Conservation (phyloP, 768 basidiomycete species). For the Panaeolus papilionaceus region DNA sequence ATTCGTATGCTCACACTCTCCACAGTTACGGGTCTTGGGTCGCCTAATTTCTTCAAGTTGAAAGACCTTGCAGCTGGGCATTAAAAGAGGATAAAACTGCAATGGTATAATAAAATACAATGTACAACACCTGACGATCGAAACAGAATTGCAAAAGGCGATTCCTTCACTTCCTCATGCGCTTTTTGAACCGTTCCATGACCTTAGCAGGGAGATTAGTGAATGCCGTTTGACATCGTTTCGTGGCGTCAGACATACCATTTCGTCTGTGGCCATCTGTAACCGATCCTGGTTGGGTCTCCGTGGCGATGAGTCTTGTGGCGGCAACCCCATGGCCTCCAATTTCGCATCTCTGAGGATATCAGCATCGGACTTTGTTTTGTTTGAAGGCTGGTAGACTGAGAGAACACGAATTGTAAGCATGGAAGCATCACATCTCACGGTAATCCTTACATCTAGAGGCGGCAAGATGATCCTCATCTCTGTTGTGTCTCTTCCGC, state of each 20-base stretch:
- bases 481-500: slow-evolving; percentile 56
- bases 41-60: slow-evolving; percentile 57
- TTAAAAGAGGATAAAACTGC: slow-evolving; percentile 35
- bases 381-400: slow-evolving; percentile 89
- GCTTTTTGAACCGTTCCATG: slow-evolving; percentile 97
- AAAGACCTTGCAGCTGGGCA: slow-evolving; percentile 39
- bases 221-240: background rate
- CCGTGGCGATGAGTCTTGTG: slow-evolving; percentile 56
- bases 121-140: slow-evolving; percentile 36
- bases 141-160: slow-evolving; percentile 23
- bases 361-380: slow-evolving; percentile 86
- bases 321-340: slow-evolving; percentile 81
- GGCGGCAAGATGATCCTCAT: slow-evolving; percentile 86
- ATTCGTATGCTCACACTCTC: slow-evolving; percentile 1
- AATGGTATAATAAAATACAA: slow-evolving; percentile 36
- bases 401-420: slow-evolving; percentile 18
- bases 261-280: slow-evolving; percentile 91
- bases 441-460: slow-evolving; percentile 75
- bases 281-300: slow-evolving; percentile 59
- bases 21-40: slow-evolving; percentile 61
- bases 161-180: slow-evolving; percentile 72
- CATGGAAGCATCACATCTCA: slow-evolving; percentile 1
- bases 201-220: slow-evolving; percentile 52
- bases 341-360: slow-evolving; percentile 88
- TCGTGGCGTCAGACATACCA: slow-evolving; percentile 53